A percentile compares a stretch with the other conserved stretches of the same genome.
Conservation (phyloP, 2,329 filamentous ascomycete genomes). For the Cladosporium sp. region DNA sequence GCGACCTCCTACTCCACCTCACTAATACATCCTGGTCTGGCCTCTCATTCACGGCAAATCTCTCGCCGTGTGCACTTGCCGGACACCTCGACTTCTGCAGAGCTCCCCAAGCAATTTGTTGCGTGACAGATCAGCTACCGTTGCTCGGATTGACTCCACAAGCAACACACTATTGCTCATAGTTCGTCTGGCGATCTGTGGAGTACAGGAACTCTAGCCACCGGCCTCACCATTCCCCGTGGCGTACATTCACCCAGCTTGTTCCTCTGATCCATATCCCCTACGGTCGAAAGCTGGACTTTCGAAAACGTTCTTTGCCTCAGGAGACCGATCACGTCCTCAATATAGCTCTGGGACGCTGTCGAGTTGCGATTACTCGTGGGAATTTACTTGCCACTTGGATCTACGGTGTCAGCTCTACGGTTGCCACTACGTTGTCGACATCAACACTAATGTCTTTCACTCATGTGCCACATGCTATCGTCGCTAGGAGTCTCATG, state of each 20-base stretch:
- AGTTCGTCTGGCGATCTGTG: constrained; percentile 14
- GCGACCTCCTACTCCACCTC: constrained; percentile 17
- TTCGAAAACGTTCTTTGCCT: not conserved
- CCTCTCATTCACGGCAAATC: not conserved
- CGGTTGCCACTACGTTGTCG: not conserved
- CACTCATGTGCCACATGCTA: not conserved
- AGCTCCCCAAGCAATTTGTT: not conserved
- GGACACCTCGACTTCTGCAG: not conserved
- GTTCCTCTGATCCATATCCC: not conserved
- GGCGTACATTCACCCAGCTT: not conserved
- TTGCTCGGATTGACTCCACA: not conserved
- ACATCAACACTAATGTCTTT: constrained; percentile 1
- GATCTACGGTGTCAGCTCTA: not conserved
- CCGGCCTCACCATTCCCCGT: not conserved
- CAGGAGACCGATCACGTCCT: not conserved
- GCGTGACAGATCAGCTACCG: not conserved
- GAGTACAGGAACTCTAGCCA: not conserved
- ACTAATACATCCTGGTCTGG: constrained; percentile 16
- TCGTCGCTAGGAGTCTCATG: not conserved
- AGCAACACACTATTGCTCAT: not conserved
- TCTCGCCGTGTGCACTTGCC: not conserved
- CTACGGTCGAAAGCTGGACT: constrained; percentile 3
- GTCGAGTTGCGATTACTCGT: not conserved
- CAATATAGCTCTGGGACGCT: not conserved
- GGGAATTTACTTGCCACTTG: not conserved